Base-by-base conservation (phyloP, 2,329 filamentous ascomycete genomes). In the Penicillium sp. region DNA sequence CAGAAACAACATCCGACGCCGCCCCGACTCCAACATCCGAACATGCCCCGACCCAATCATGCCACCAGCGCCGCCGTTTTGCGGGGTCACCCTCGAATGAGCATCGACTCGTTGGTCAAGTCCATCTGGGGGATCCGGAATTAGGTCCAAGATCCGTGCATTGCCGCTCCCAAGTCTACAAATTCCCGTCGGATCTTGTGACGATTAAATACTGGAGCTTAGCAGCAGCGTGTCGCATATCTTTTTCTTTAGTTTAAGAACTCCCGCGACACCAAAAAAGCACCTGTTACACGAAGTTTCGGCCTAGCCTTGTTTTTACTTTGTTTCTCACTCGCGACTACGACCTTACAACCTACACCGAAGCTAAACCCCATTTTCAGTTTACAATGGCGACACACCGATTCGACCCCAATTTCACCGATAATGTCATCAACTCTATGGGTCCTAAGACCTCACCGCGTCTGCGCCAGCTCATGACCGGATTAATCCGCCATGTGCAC, bases 341-440 rank as follows among this genome's bases (percentile, higher is more conserved):
- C 29, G 26, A 51, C 18, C 27, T 25, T 45, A 14, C n/a, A 8
- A 44, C 7, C 42, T 25, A 35, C 22, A 49, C 33, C 20, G 18
- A 27, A 41, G 18, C 37, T 43, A 33, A 27, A 44, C 29, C 20
- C 31, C 29, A 46, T 23, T 35, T 25, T 48, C 49, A 56, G n/a
- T 47, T 48, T 44, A 56, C 23, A 51, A 64, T 71, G 63, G 63
- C 69, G 23, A 58, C 64, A 35, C 67, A 69, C 55, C 64, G 69
- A 29, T 73, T 79, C 65, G 75, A 81, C 60, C 78, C 79, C 48
- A 70, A 72, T 57, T 75, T 83, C 66, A 93, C 89, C 51, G 78
- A 88, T 65, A 83, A 85, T 73, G 88, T 92, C 77, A 83, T 92
- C 71, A 82, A 89, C 58, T 82, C 86, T 59, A 92, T 89, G 78